Conservation (phyloP, 208 protist species). For the Lotmaria passim region DNA sequence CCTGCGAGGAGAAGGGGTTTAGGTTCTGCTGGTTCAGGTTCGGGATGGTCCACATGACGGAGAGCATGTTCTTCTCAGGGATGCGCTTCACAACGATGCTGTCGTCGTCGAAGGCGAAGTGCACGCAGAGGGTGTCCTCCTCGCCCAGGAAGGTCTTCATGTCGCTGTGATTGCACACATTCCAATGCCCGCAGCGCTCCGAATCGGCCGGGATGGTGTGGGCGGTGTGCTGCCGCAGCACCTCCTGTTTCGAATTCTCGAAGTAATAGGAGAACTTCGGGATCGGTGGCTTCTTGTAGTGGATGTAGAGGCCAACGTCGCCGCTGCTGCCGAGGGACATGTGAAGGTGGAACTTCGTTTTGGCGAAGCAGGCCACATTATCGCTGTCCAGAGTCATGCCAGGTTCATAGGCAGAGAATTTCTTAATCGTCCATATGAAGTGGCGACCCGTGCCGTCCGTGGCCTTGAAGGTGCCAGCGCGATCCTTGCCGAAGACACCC, state of each 20-base stretch:
- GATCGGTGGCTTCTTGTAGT: slow-evolving; percentile 85
- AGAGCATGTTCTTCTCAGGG: slow-evolving; percentile 33
- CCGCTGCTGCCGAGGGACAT: slow-evolving; percentile 57
- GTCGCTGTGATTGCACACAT: slow-evolving; percentile 66
- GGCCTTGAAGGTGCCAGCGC: slow-evolving; percentile 61
- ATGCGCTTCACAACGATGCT: slow-evolving; percentile 42
- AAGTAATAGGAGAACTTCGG: slow-evolving; percentile 93
- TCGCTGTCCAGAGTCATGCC: slow-evolving; percentile 72
- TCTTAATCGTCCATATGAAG: slow-evolving; percentile 78
- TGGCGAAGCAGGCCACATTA: slow-evolving; percentile 63
- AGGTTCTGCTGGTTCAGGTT: slow-evolving; percentile 64
- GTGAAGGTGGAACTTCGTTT: slow-evolving; percentile 89
- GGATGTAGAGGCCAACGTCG: slow-evolving; percentile 82
- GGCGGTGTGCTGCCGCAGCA: slow-evolving; percentile 89
- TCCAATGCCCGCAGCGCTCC: slow-evolving; percentile 90
- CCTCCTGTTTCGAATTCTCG: slow-evolving; percentile 53
- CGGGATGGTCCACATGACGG: slow-evolving; percentile 72
- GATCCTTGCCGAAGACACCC: slow-evolving; percentile 78
- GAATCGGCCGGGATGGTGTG: slow-evolving; percentile 80
- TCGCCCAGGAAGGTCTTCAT: slow-evolving; percentile 57
- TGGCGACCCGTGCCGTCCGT: slow-evolving; percentile 46
- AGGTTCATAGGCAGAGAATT: slow-evolving; percentile 46
- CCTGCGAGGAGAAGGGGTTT: slow-evolving; percentile 73
- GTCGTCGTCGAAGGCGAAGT: slow-evolving; percentile 84
- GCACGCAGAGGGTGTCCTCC: slow-evolving; percentile 61